Evolutionary conservation across 352 stramenopile species (phyloP), one percentile per base, ranked within the genome.

Genomic region (Phytopythium kandeliae): DNA sequence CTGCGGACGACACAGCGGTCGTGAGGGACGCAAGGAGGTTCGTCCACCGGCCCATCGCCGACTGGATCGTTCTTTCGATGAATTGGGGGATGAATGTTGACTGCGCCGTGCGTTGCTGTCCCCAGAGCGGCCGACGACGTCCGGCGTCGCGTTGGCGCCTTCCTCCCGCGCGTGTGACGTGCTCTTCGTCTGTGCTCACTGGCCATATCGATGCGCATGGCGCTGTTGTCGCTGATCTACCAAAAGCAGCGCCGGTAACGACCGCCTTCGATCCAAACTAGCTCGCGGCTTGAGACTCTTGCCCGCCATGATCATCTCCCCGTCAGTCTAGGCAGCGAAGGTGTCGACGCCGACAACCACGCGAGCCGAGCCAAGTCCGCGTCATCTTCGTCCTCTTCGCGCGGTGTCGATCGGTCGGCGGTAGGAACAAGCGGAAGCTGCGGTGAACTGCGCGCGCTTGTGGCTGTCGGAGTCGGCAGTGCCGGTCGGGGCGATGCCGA

Each of bases 11-110:
- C 21, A 77, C 86, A 44, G 58, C 45, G 10, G 60, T 86, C 24
- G 55, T 89, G 35, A 38, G 72, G 45, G 53, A 61, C 47, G 76
- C 76, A 43, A 60, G 81, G 28, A 63, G 68, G 78, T 89, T 53
- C 36, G 62, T 49, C 36, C 37, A 21, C 26, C 22, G 22, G 10
- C 2, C 15, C 8, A 11, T 19, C 17, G 8, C 4, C 4, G 10
- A 19, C 9, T 17, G 15, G 34, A 25, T 26, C 19, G n/a, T n/a
- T n/a, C n/a, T n/a, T n/a, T n/a, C n/a, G n/a, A n/a, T n/a, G n/a
- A n/a, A n/a, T n/a, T n/a, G 9, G 28, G 4, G 28, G 28, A 31
- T 9, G 28, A 31, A 9, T 31, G 28, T 9, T 31, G 28, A 31
- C 28, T 31, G 35, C 10, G 10, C 51, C 48, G 33, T 62, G 45